Base-by-base conservation (phyloP, 1,284 basidiomycete species). In the Trichosporon coremiiforme region DNA sequence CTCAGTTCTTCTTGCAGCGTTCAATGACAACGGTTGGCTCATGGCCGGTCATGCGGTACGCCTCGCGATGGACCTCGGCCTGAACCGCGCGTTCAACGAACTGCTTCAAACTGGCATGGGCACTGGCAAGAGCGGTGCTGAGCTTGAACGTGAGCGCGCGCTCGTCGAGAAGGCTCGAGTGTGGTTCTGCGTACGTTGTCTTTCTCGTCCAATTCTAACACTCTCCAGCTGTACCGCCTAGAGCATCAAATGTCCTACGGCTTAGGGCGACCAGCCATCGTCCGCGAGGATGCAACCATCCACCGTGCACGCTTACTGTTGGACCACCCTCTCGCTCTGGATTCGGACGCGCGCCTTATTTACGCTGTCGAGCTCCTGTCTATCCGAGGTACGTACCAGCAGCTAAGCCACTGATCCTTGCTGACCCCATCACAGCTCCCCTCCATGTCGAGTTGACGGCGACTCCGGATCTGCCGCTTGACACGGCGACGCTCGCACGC, bases 241-340 rank as follows among this genome's bases (percentile, higher is more conserved):
- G 92, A 94, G 78, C 92, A 94, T 79, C 92, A 94, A 91, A 87
- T 95, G 80, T 93, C 91, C 0, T 95, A 94, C 75, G 93, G 93
- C 9, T 93, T 91, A 10, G 93, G 93, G 12, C 89, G 93, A 15
- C 91, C 92, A 0, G 91, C 93, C 1, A 91, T 95, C 68, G 85
- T 95, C 38, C 91, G 91, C 78, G 91, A 95, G 71, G 92, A 94
- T 74, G 91, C 93, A 76, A 90, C 91, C 68, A 92, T 94, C 71
- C 87, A 86, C 77, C 87, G 91, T 66, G 91, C 90, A 68, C 88
- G 90, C 45, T 83, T 89, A 31, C 86, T 94, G 17, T 84, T 95
- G 33, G 88, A 89, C 71, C 93, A 94, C 78, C 93, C 93, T 29
- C 85, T 94, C n/a, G 87, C 91, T 12, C 90, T 94, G 72, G 90